Evolutionary conservation across 495 filamentous ascomycete genomes (phyloP).

Genomic region (Penicillium samsonianum): DNA sequence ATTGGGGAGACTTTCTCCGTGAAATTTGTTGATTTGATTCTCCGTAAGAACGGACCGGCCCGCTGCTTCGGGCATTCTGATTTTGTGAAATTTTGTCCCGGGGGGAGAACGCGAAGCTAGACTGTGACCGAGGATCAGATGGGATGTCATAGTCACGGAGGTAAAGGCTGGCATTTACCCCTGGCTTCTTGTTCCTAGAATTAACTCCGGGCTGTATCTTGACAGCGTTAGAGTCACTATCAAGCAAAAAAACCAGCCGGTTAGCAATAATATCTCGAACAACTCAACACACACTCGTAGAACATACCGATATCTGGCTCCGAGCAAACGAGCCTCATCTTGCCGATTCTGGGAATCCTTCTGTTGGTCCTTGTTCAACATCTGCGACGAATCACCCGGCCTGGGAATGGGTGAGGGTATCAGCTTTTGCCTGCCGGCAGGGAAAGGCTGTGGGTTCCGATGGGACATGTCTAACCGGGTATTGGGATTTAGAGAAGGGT

Average conservation of each 20-base stretch:
- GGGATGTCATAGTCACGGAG: background rate
- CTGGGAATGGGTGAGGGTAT: conserved; percentile 12
- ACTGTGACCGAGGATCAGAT: conserved; percentile 13
- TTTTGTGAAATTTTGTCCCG: conserved; percentile 34
- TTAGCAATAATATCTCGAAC: conserved; percentile 4
- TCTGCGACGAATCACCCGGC: conserved; percentile 20
- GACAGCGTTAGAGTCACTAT: conserved; percentile 20
- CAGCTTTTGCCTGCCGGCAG: conserved; percentile 15
- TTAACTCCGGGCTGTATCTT: conserved; percentile 22
- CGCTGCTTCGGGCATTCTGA: conserved; percentile 35
- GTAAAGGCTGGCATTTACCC: conserved; percentile 14
- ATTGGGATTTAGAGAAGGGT: conserved; percentile 29
- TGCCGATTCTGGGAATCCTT: conserved; percentile 17
- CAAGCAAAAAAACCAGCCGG: background rate
- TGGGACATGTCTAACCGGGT: conserved; percentile 33
- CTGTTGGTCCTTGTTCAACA: conserved; percentile 19
- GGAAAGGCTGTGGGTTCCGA: conserved; percentile 4
- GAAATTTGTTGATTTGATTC: conserved; percentile 12
- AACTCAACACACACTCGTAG: background rate
- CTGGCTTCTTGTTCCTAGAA: conserved; percentile 19
- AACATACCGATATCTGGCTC: conserved; percentile 22
- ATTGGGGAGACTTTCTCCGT: background rate
- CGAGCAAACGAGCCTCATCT: conserved; percentile 32
- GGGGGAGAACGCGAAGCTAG: conserved; percentile 28
- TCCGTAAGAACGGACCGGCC: conserved; percentile 39